Evolutionary conservation across 1,139 yeast species (phyloP).

Genomic region (Nakaseomyces glabratus): DNA sequence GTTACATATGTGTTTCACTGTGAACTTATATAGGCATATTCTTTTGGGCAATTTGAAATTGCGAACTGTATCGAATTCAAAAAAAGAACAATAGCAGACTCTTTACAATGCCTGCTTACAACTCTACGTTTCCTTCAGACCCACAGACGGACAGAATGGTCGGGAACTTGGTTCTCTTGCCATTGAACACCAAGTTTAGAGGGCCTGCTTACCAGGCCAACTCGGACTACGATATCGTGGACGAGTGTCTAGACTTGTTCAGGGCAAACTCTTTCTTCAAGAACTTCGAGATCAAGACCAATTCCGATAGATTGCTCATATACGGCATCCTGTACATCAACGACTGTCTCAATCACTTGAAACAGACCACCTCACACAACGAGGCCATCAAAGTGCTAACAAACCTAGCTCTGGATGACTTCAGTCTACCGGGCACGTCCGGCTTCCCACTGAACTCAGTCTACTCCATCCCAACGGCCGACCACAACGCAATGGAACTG

Average conservation of each 20-base stretch:
- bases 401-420: constrained; percentile 78
- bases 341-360: constrained; percentile 67
- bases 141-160: constrained; percentile 42
- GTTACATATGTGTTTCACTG: too few species aligned
- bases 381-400: constrained; percentile 73
- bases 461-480: constrained; percentile 61
- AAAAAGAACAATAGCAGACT: too few species aligned
- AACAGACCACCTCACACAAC: constrained; percentile 36
- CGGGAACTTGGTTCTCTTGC: constrained; percentile 69
- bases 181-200: constrained; percentile 71
- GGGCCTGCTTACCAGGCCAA: constrained; percentile 77
- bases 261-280: constrained; percentile 94
- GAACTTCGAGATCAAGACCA: constrained; percentile 93
- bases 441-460: constrained; percentile 86
- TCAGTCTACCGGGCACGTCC: constrained; percentile 89
- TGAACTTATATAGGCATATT: too few species aligned
- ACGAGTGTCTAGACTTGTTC: constrained; percentile 82
- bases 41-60: too few species aligned
- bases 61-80: too few species aligned
- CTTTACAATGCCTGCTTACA: constrained; percentile 70
- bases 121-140: constrained; percentile 79
- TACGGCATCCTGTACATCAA: constrained; percentile 90
- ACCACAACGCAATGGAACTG: constrained; percentile 66
- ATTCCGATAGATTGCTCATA: constrained; percentile 87
- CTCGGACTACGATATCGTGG: constrained; percentile 82